Conservation (phyloP, 108 stramenopile species). For the Nannochloropsis gaditana region DNA sequence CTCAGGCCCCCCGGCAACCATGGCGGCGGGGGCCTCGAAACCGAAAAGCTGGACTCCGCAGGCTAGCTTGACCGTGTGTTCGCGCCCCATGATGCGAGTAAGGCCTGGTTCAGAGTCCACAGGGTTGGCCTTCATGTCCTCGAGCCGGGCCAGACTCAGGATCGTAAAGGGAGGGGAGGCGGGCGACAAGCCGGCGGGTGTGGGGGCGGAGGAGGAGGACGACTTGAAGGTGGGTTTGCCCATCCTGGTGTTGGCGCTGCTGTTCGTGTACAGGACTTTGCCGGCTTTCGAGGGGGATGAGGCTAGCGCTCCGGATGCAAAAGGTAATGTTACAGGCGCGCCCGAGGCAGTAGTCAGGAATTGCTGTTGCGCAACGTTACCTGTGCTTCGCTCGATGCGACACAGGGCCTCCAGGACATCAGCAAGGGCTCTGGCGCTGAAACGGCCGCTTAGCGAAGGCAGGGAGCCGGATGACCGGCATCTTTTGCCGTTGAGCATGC, state of each 20-base stretch:
- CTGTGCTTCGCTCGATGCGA: conserved; percentile 9
- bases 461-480: not conserved
- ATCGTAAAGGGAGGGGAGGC: not conserved
- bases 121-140: conserved; percentile 15
- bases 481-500: not conserved
- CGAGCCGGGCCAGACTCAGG: not conserved
- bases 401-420: not conserved
- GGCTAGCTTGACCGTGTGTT: not conserved
- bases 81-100: not conserved
- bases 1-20: not conserved
- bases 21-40: not conserved
- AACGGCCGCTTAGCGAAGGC: not conserved
- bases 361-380: not conserved
- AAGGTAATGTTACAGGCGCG: not conserved
- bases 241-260: not conserved
- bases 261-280: not conserved
- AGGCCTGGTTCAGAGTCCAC: not conserved
- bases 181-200: not conserved
- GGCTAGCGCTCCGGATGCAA: not conserved
- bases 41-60: conserved; percentile 10
- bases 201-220: not conserved
- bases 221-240: not conserved
- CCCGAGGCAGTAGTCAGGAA: not conserved
- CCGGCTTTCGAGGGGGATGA: not conserved
- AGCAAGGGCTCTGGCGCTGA: not conserved